Base-by-base conservation (phyloP, 2,329 filamentous ascomycete genomes). In the Dothideomycetes sp. region DNA sequence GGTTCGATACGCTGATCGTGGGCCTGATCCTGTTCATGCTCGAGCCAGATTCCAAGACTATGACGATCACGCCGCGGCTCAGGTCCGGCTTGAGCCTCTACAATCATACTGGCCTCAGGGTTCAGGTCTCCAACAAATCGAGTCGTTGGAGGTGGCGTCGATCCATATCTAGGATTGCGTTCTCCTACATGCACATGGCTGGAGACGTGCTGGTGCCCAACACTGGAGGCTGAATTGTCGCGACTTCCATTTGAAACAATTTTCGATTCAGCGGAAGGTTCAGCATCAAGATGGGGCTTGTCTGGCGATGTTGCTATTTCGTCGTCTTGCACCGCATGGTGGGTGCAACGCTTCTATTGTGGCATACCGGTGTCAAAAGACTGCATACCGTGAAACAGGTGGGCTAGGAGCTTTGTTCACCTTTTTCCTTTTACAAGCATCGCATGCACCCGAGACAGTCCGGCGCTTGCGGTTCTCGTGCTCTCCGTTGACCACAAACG, bases 71-170 rank as follows among this genome's bases (percentile, higher is more conserved):
- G 22, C 7, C 22, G 7, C 7, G 22, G 22, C 22, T 7, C 22
- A 7, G 7, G 22, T 12, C 12, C 22, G 45, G 27, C 37, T 36
- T 36, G 44, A 44, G 44, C 27, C 42, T 31, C 36, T 38, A 40
- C 41, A 32, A 40, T 46, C 32, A 70, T 53, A 8, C 64, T 61
- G n/a, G 65, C 59, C 45, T 68, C 65, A 4, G 66, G 66, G 30
- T 62, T 64, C 39, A 68, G 49, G 42, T 69, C 67, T 38, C 65
- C 63, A 32, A 67, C 49, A 43, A 68, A 68, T 37, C 62, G 61
- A 14, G 60, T 56, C 12, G 60, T 57, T 22, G 55, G 61, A 35
- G 52, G 49, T 18, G 52, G 44, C 12, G 51, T 50, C 33, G 49
- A 49, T 24, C 31, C 33, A 31, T 22, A 18, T n/a, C 16, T 30